Evolutionary conservation across 75 land plant species (phyloP), one percentile per base, ranked within the genome.

Genomic region (Picea glauca): DNA sequence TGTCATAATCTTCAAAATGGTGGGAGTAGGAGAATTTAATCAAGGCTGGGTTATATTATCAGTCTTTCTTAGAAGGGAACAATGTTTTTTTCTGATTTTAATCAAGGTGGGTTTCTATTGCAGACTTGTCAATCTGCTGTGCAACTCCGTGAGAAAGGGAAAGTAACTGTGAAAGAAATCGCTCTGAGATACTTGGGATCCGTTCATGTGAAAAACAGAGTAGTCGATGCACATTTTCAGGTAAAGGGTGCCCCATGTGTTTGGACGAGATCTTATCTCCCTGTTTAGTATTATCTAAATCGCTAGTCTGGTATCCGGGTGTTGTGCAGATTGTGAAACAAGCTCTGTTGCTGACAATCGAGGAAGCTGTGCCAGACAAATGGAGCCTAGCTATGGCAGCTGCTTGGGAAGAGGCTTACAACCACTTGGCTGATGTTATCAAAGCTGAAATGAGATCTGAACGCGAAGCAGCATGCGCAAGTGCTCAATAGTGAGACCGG

Each of bases 81-180:
- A 63, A 17, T 26, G 8, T 17, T 13, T 18, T 26, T 21, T 17
- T 26, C 21, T 63, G 65, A 63, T n/a, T 20, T n/a, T 63, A 63
- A 13, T 26, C 18, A 12, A n/a, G 66, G 30, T 21, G 11, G 26
- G 20, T 63, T 26, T n/a, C 56, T 50, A 50, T 58, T 79, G 63
- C 81, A 93, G 96, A 92, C 96, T 3, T 92, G 96, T 30, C 92
- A 93, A 77, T 84, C 94, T 12, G 92, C 92, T 18, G 84, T 81
- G 3, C 91, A 91, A 62, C 95, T 93, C 13, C 66, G 86, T n/a
- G 88, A 90, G 21, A 61, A 63, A 5, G 77, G 77, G 18, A 60
- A 74, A 58, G 21, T 74, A 6, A 74, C 17, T 4, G 88, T 87
- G 54, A 66, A 73, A 8, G 91, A 87, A 58, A 72, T 90, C 21